Evolutionary conservation across 2,329 filamentous ascomycete genomes (phyloP), one percentile per base, ranked within the genome.

Genomic region (Bipolaris sorokiniana): DNA sequence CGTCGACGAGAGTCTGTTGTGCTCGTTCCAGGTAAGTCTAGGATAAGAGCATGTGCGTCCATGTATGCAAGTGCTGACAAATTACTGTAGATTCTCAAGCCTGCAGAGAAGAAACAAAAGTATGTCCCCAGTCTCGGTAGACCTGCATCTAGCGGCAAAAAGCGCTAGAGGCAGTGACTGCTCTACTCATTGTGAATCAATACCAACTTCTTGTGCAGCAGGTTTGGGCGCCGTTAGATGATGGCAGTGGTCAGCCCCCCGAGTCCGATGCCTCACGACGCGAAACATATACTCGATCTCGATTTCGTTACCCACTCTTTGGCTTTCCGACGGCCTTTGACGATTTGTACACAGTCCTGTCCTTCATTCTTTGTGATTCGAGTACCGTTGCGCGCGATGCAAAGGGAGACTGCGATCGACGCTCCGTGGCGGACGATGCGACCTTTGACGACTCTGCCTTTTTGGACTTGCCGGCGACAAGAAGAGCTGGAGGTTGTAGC

Each of bases 91-190:
- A 98, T 99, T 77, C 86, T 99, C 83, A 99, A 98, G 85, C 95
- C 95, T 76, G 95, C 95, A 80, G 95, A 99, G 87, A 99, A 99
- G 89, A 99, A 99, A 89, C 94, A 97, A 91, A 98, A 98, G 93
- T 98, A 96, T 85, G 93, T 96, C 77, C 86, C 88, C 82, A 84
- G 84, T 82, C 84, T 89, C 80, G 88, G 86, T 82, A 85, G 84
- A 82, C 85, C 86, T 79, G 83, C 85, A 80, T 88, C 86, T 84
- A 85, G 87, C 79, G 83, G 85, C 82, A 90, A 88, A 80, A 84
- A 85, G 78, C 87, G 62, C 51, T 67, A 86, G 81, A 88, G 88
- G 82, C 85, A 68, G 64, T 86, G 72, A 71, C 84, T 38, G 56
- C 56, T 56, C 51, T 45, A 50, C 55, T 66, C 49, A 59, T 56